phyloP scores from a whole-genome alignment of 176 grass and related monocot genomes.

The Hsuehochloa calcarea region DNA sequence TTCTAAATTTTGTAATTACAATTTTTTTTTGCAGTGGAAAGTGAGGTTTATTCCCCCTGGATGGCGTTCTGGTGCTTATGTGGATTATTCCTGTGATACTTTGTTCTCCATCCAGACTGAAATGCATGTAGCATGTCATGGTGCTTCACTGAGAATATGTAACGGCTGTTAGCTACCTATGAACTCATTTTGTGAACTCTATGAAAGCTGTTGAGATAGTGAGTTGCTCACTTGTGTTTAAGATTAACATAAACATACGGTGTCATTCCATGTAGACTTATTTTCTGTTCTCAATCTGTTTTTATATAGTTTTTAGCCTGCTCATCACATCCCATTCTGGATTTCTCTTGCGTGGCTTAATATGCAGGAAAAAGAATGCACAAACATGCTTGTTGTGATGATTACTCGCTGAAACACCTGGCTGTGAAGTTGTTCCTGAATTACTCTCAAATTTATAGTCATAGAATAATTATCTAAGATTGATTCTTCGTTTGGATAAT shows the following conservation, averaged over 20 bases:
- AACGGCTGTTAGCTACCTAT: slow-evolving; percentile 14
- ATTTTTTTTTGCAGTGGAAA: slow-evolving; percentile 40
- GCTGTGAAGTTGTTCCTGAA: neutral
- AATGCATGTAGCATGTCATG: slow-evolving; percentile 26
- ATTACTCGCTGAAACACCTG: neutral
- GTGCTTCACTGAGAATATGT: neutral
- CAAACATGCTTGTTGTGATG: neutral
- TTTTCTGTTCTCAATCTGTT: neutral
- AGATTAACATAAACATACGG: neutral
- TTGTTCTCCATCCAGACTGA: slow-evolving; percentile 22
- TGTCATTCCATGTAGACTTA: neutral
- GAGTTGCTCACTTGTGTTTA: slow-evolving; percentile 4
- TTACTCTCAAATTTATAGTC: no score
- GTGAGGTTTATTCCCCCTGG: neutral
- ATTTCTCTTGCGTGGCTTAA: neutral
- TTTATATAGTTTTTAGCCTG: neutral
- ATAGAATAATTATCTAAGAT: no score
- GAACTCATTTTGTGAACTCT: slow-evolving; percentile 2
- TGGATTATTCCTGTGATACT: neutral
- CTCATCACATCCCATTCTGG: neutral
- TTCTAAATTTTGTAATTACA: neutral
- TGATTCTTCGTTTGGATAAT: neutral
- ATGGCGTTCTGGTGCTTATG: neutral
- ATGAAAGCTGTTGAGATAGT: slow-evolving; percentile 15
- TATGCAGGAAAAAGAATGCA: neutral